Percentiles rank a stretch among this genome's conserved stretches.
phyloP scores from a whole-genome alignment of 306 rosid species.

The Lathyrus tuberosus region DNA sequence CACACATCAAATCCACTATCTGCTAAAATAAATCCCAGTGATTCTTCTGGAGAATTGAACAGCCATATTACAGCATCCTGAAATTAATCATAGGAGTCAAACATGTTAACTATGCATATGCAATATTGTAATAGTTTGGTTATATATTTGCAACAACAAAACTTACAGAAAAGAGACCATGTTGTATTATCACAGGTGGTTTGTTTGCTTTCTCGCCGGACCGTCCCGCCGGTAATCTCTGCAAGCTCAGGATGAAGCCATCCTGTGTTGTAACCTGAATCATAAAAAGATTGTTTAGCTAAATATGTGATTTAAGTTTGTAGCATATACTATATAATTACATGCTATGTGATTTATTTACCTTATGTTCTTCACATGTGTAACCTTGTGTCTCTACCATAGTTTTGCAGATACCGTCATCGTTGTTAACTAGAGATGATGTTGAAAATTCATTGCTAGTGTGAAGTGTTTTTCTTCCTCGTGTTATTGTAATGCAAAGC shows the following conservation, averaged over 20 bases:
- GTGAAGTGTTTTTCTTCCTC: constrained; percentile 40
- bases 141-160: background rate
- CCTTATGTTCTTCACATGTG: constrained; percentile 69
- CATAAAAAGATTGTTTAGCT: background rate
- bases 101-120: background rate
- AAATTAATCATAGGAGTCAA: constrained; percentile 1
- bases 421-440: background rate
- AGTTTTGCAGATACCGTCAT: constrained; percentile 56
- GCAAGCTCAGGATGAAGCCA: constrained; percentile 68
- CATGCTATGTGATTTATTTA: background rate
- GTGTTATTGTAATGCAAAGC: constrained; percentile 21
- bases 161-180: constrained; percentile 64
- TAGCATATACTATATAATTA: too few relatives aligned
- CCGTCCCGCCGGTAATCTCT: constrained; percentile 54
- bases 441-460: constrained; percentile 22
- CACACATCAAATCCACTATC: constrained; percentile 76
- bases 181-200: constrained; percentile 63
- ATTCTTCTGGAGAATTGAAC: constrained; percentile 57
- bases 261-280: constrained; percentile 66
- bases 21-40: constrained; percentile 66
- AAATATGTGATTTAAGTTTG: background rate
- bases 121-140: background rate
- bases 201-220: constrained; percentile 43
- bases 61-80: constrained; percentile 71
- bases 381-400: constrained; percentile 66